Evolutionary conservation across 495 filamentous ascomycete species (phyloP).

Genomic region (Penicillium nucicola): DNA sequence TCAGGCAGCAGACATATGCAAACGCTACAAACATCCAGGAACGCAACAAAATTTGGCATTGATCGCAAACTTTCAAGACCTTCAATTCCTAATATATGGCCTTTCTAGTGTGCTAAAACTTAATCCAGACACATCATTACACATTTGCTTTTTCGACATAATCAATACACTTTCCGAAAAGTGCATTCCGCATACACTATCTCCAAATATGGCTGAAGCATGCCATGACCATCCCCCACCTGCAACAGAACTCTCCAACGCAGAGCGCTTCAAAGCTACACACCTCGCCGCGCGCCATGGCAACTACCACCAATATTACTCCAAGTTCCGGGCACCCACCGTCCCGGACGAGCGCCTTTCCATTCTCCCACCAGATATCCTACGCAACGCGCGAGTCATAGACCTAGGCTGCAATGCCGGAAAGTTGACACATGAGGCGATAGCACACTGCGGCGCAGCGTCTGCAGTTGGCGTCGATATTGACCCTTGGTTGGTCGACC

Average conservation of each 20-base stretch:
- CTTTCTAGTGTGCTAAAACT: slow-evolving; percentile 10
- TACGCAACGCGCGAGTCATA: slow-evolving; percentile 26
- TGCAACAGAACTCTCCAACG: slow-evolving; percentile 23
- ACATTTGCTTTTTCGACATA: slow-evolving; percentile 8
- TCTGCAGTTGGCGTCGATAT: slow-evolving; percentile 29
- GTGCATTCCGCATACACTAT: slow-evolving; percentile 9
- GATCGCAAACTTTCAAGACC: slow-evolving; percentile 13
- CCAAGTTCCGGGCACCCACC: slow-evolving; percentile 25
- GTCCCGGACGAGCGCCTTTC: slow-evolving; percentile 29
- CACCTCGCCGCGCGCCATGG: slow-evolving; percentile 29
- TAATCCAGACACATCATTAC: slow-evolving; percentile 9
- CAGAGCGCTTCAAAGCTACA: slow-evolving; percentile 31
- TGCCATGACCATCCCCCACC: slow-evolving; percentile 5
- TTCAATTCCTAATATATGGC: slow-evolving; percentile 10
- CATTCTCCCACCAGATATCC: slow-evolving; percentile 25
- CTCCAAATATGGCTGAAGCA: slow-evolving; percentile 23
- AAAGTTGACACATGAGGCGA: slow-evolving; percentile 26
- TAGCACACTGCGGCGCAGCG: slow-evolving; percentile 22
- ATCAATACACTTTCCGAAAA: slow-evolving; percentile 10
- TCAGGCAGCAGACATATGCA: slow-evolving; percentile 19
- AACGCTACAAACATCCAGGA: slow-evolving; percentile 13
- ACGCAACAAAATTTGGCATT: slow-evolving; percentile 9
- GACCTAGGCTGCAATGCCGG: slow-evolving; percentile 29
- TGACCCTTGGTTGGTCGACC: slow-evolving; percentile 27
- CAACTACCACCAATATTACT: slow-evolving; percentile 32